Evolutionary conservation across 768 basidiomycete species (phyloP).

Genomic region (Macrolepiota dolichaula): DNA sequence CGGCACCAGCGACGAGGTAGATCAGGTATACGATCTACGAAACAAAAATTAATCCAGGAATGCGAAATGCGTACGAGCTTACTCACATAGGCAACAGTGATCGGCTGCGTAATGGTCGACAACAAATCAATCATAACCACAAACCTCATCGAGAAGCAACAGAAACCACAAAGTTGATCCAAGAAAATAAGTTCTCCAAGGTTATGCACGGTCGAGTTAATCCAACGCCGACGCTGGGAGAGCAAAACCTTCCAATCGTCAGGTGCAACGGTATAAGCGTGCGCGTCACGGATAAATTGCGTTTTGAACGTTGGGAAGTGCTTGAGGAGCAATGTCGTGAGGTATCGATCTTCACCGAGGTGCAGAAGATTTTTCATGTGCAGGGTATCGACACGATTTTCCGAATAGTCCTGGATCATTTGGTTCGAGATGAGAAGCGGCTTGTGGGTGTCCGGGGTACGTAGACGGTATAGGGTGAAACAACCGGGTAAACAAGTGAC

Average conservation of each 20-base stretch:
- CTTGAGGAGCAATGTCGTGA: conserved; percentile 93
- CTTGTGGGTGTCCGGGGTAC: conserved; percentile 93
- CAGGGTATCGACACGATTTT: conserved; percentile 93
- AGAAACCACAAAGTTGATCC: conserved; percentile 92
- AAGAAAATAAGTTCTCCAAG: conserved; percentile 89
- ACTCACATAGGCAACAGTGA: conserved; percentile 87
- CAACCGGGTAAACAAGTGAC: conserved; percentile 99
- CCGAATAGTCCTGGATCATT: conserved; percentile 89
- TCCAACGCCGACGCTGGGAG: conserved; percentile 98
- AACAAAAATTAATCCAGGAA: background rate
- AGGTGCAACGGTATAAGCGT: conserved; percentile 92
- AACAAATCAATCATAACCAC: conserved; percentile 95
- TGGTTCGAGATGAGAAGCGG: conserved; percentile 90
- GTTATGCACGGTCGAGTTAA: conserved; percentile 99
- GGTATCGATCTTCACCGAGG: conserved; percentile 98
- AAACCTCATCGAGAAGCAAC: conserved; percentile 99
- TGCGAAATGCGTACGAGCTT: conserved; percentile 7
- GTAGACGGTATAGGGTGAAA: conserved; percentile 95
- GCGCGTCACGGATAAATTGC: conserved; percentile 91
- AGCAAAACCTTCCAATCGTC: conserved; percentile 93
- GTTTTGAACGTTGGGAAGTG: conserved; percentile 95
- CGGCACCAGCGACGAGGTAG: conserved; percentile 67
- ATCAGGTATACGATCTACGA: conserved; percentile 83
- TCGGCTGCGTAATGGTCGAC: conserved; percentile 80
- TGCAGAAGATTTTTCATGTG: conserved; percentile 99